These are phyloP conservation scores for Chrysanthemum makinoi DNA, from an alignment of 129 eudicot species.

Conservation along the genomic window DNA sequence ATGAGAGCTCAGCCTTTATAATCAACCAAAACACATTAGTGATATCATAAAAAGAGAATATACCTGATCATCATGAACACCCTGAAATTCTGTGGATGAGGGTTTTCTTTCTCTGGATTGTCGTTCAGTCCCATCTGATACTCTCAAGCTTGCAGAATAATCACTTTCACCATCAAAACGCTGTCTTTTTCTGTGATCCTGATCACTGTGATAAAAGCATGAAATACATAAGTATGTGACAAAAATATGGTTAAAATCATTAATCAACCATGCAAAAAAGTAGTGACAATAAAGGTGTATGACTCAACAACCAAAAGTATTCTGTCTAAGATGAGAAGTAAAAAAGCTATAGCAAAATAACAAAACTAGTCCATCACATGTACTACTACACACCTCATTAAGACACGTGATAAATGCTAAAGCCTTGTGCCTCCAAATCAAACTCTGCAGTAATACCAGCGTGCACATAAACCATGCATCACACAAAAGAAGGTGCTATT, in stretches of 20 bases:
- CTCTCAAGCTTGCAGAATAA: constrained; percentile 44
- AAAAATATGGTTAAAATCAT: constrained; percentile 9
- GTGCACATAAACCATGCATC: too few species aligned
- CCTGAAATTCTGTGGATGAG: constrained; percentile 41
- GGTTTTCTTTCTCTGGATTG: constrained; percentile 44
- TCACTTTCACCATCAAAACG: constrained; percentile 61
- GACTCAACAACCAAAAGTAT: too few species aligned
- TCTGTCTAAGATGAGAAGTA: too few species aligned
- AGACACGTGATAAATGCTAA: too few species aligned
- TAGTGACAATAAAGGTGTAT: too few species aligned
- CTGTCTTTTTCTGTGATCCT: constrained; percentile 48
- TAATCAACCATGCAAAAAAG: neutral
- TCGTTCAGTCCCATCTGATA: constrained; percentile 50
- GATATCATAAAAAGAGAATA: neutral
- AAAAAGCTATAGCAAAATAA: neutral
- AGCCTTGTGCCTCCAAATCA: too few species aligned
- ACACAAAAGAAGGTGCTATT: too few species aligned
- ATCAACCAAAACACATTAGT: neutral
- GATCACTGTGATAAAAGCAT: constrained; percentile 37
- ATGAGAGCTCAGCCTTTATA: constrained; percentile 9
- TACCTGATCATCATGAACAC: constrained; percentile 59
- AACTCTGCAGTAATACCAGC: too few species aligned
- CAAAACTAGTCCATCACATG: neutral
- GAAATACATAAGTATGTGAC: constrained; percentile 7
- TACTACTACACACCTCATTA: too few species aligned